Evolutionary conservation across 2,329 filamentous ascomycete genomes (phyloP), one percentile per base, ranked within the genome.

Genomic region (Aureobasidium namibiae): DNA sequence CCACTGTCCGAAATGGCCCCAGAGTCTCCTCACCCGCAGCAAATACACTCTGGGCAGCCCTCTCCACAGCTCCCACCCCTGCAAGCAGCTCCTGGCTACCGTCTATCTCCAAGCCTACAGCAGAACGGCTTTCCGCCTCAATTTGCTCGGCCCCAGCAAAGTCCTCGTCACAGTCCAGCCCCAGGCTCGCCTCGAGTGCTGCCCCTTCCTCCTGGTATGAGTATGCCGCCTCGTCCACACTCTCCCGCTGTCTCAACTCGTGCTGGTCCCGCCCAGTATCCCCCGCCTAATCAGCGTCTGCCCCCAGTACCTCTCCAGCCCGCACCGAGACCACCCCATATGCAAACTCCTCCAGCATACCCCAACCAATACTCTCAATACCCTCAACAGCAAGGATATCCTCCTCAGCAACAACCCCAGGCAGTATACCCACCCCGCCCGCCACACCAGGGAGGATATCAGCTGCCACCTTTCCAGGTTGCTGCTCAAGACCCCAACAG

Each of bases 401-500:
- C 46, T 42, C 11, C 10, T n/a, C 45, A 46, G 26, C 45, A 46
- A 3, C 56, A 59, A 31, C 5, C 10, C 29, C 29, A 31, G 21
- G 16, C 24, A 16, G 16, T 21, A 4, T 36, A 49, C 16, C 29
- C 48, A n/a, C 18, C 59, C 9, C 72, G 72, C 34, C 71, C 72
- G 14, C 70, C 72, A 41, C 75, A 75, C 23, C 65, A 65, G 42
- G 67, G 76, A 50, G 76, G 76, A 16, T 73, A 75, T 61, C 76
- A 78, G 72, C 69, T 78, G 36, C 75, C 75, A 48, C 75, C 76
- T 4, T 79, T 78, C 64, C 74, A 76, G 58, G 73, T 78, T 13
- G 68, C 70, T n/a, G 71, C 73, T 9, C 76, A 78, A 61, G 74
- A 75, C 50, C 74, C 73, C 5, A 73, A 67, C 49, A 39, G 56